Base-by-base conservation (phyloP, 768 basidiomycete species). In the Mycena venus region DNA sequence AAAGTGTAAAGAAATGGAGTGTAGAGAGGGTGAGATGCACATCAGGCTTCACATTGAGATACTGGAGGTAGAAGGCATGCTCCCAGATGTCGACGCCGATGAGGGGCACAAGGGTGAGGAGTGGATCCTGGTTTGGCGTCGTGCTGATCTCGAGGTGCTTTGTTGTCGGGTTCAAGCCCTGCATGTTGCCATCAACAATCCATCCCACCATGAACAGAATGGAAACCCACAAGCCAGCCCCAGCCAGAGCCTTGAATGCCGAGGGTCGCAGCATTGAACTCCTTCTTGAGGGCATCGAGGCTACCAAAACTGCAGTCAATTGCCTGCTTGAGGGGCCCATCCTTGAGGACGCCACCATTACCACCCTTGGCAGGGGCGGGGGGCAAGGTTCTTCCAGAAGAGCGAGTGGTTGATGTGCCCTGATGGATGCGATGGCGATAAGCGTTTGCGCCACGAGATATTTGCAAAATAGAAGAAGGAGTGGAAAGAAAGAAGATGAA, bases 71-170 rank as follows among this genome's bases (percentile, higher is more conserved):
- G 88, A 96, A 77, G 8, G 75, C 75, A 42, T 77, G 75, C 69
- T 77, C 75, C 75, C 75, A 77, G 61, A 77, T 77, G 63, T 77
- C 75, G 69, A 77, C 75, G 66, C 75, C 75, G 65, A 77, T 71
- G 69, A 77, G 23, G 55, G 75, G 75, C 15, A 68, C 66, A 66
- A 71, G 93, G 58, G 85, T 82, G 77, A 96, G 84, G 61, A 97
- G 89, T 72, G 97, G 97, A 82, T 99, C 97, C 88, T 99, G 98
- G 90, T 99, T 99, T 6, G 96, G 83, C 36, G 98, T 99, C 51
- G 98, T 97, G 62, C 90, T 85, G 77, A 98, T 90, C 87, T 98
- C 96, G 69, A 99, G 91, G 78, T 86, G 87, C 85, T 91, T 91
- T 75, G 85, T 91, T 69, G 81, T 69, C 32, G 91, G 88, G 86